Evolutionary conservation across 2,329 filamentous ascomycete genomes (phyloP).

Genomic region (Aspergillus sp.): DNA sequence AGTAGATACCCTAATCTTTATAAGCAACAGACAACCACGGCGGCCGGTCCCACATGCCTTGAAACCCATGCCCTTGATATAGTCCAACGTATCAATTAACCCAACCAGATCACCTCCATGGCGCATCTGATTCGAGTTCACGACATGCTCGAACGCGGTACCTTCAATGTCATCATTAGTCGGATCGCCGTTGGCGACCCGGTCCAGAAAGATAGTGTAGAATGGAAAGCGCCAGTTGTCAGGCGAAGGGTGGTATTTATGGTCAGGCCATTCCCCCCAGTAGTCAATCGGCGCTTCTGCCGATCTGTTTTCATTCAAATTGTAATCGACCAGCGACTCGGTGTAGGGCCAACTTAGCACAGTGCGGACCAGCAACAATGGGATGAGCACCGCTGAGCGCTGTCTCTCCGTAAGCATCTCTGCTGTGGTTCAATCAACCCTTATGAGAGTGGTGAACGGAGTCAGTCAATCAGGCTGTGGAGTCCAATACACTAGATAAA

Average conservation of each 20-base stretch:
- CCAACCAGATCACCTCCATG: conserved; percentile 62
- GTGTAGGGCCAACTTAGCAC: conserved; percentile 48
- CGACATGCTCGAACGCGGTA: conserved; percentile 61
- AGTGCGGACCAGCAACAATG: neutral
- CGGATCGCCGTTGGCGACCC: conserved; percentile 65
- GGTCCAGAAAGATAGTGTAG: conserved; percentile 64
- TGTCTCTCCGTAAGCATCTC: neutral
- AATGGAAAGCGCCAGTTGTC: conserved; percentile 65
- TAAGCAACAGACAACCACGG: neutral
- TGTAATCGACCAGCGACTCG: conserved; percentile 53
- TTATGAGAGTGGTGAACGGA: no score
- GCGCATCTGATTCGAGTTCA: conserved; percentile 61
- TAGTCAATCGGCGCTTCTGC: conserved; percentile 59
- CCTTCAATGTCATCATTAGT: conserved; percentile 63
- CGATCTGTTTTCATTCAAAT: conserved; percentile 60
- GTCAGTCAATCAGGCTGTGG: no score
- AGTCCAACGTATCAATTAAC: conserved; percentile 61
- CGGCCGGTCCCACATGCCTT: conserved; percentile 42
- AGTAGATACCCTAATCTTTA: conserved; percentile 53
- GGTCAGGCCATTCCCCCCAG: conserved; percentile 53
- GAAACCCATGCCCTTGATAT: conserved; percentile 64
- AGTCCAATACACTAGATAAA: no score
- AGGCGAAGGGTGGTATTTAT: conserved; percentile 56
- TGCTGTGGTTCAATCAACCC: no score
- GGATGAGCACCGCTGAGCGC: neutral